Percentiles rank a stretch among this genome's conserved stretches.
Evolutionary conservation across 352 stramenopile genomes (phyloP).

Genomic region (Globisporangium carolinianum): DNA sequence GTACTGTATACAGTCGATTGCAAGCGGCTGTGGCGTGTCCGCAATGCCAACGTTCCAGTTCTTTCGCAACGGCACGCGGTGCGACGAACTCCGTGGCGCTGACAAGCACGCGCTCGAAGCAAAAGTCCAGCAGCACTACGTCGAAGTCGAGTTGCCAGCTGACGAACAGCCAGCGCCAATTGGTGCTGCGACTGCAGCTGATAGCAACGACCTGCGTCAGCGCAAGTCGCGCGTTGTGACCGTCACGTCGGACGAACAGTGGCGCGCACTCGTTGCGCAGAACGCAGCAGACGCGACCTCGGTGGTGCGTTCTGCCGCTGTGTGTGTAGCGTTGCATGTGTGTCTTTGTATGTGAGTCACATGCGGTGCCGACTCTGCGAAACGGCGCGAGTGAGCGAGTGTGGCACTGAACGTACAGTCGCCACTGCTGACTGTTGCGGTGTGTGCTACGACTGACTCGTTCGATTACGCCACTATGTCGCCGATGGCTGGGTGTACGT

Average conservation of each 20-base stretch:
- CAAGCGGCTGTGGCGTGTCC: constrained; percentile 61
- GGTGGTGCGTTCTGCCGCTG: constrained; percentile 23
- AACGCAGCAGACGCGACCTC: constrained; percentile 30
- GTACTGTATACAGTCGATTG: constrained; percentile 31
- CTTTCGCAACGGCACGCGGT: constrained; percentile 86
- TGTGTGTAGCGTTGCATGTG: background rate
- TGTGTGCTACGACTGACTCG: background rate
- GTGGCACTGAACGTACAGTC: constrained; percentile 2
- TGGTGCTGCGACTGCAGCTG: constrained; percentile 8
- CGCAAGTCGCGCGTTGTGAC: constrained; percentile 44
- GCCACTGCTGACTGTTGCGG: background rate
- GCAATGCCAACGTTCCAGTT: constrained; percentile 96
- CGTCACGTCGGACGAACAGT: constrained; percentile 47
- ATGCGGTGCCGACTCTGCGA: no score
- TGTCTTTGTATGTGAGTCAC: background rate
- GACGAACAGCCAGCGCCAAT: constrained; percentile 40
- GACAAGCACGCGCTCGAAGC: constrained; percentile 54
- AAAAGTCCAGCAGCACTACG: constrained; percentile 68
- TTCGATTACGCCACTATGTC: constrained; percentile 6
- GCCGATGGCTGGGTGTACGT: background rate
- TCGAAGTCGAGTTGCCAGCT: constrained; percentile 65
- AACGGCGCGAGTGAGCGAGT: background rate
- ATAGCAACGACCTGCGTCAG: constrained; percentile 35
- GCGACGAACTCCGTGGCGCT: constrained; percentile 85
- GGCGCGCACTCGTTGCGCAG: constrained; percentile 37